Base-by-base conservation (phyloP, 2,329 filamentous ascomycete species). In the Apiospora saccharicola region DNA sequence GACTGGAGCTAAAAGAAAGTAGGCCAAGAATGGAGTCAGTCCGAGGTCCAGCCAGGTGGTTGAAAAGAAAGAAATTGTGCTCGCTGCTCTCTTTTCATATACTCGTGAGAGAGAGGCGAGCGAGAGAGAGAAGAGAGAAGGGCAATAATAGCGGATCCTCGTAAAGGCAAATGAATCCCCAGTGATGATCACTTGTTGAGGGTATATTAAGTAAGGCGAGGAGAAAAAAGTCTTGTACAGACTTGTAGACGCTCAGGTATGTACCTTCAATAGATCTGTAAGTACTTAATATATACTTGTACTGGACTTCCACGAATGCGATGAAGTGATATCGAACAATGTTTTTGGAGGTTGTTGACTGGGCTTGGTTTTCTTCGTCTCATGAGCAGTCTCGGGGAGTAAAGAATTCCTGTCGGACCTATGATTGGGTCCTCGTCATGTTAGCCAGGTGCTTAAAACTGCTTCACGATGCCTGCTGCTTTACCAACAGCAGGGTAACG, bases 401-500 rank as follows among this genome's bases (percentile, higher is more conserved):
- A 13, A 64, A 64, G 57, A 64, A 41, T 41, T 64, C 22, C 57
- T 41, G 34, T 41, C 57, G 34, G 57, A n/a, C 19, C 57, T 64
- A 64, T 64, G 57, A 41, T 64, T 64, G 57, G 30, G 57, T 14
- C 57, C 34, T 24, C 57, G 19, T 41, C 19, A n/a, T 41, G 57
- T 64, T 64, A 41, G 53, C 37, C 53, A 61, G 34, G 57, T 64
- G 57, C 22, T 64, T 24, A 41, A 64, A 64, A 37, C 34, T 64
- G 57, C 57, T 64, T 24, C 57, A 41, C 34, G 57, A 64, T 64
- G 34, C 34, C 30, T 64, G 57, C 41, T 64, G 57, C 57, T 64
- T 64, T 64, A 64, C 57, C 57, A 64, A 64, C 57, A 64, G 57
- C n/a, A n/a, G 57, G 57, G 57, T 64, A 64, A 37, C 30, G 34